A percentile compares a stretch with the other conserved stretches of the same genome.
These are phyloP conservation scores for Meyerozyma athensensis DNA, from an alignment of 1,139 yeast species.

Conservation along the genomic window DNA sequence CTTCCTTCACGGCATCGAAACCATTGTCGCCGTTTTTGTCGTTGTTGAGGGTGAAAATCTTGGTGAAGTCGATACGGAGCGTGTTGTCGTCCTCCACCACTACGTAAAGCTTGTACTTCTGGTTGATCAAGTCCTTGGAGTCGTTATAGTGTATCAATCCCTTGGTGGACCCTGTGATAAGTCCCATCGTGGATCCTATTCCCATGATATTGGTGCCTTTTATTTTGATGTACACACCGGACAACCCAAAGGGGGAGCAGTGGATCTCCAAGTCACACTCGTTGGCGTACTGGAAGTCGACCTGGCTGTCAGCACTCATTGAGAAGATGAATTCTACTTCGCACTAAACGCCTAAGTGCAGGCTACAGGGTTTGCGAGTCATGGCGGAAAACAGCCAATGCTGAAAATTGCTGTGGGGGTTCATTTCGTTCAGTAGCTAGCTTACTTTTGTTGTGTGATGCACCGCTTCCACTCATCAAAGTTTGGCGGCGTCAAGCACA, in stretches of 20 bases:
- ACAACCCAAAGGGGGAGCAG: constrained; percentile 57
- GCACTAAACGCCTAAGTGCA: no score
- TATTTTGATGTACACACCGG: constrained; percentile 49
- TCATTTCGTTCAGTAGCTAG: no score
- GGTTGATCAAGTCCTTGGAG: constrained; percentile 42
- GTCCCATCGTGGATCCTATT: constrained; percentile 56
- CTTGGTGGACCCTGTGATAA: constrained; percentile 48
- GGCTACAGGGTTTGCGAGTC: no score
- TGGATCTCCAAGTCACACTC: constrained; percentile 53
- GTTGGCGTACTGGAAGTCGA: constrained; percentile 43
- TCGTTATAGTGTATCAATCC: constrained; percentile 52
- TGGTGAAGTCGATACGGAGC: constrained; percentile 51
- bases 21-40: constrained; percentile 13
- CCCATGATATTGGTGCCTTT: constrained; percentile 51
- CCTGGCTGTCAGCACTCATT: constrained; percentile 14
- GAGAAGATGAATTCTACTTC: neutral
- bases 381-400: no score
- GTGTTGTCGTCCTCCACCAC: constrained; percentile 45
- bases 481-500: neutral
- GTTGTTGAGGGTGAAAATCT: constrained; percentile 29
- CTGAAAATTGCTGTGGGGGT: no score
- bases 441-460: no score
- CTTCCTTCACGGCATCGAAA: constrained; percentile 11
- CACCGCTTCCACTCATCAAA: neutral
- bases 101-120: constrained; percentile 50